Evolutionary conservation across 148 eudicot genomes (phyloP).

Genomic region (Fallopia convolvulus): DNA sequence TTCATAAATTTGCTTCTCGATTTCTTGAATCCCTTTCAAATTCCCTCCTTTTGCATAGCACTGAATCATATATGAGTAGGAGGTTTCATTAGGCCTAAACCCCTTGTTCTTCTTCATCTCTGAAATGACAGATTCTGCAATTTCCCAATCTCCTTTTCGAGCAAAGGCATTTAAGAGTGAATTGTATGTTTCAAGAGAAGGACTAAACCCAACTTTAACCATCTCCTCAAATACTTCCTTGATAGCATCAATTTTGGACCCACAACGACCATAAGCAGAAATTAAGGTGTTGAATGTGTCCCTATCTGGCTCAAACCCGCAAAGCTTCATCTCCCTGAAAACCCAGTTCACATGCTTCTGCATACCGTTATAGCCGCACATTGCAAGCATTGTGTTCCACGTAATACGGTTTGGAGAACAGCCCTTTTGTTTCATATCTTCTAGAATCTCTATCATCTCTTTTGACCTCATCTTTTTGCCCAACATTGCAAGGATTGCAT

Average conservation of each 20-base stretch:
- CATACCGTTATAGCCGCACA: conserved; percentile 70
- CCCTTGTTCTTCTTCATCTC: conserved; percentile 79
- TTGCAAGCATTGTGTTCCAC: conserved; percentile 85
- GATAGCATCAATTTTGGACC: conserved; percentile 49
- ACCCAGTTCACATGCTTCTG: conserved; percentile 61
- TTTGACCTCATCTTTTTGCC: conserved; percentile 65
- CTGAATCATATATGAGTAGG: conserved; percentile 70
- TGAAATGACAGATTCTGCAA: conserved; percentile 54
- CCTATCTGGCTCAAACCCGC: conserved; percentile 83
- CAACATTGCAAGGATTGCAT: conserved; percentile 68
- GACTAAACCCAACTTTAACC: conserved; percentile 71
- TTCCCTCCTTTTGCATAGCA: conserved; percentile 70
- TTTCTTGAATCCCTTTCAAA: conserved; percentile 46
- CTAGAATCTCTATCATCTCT: conserved; percentile 61
- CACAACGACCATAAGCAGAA: conserved; percentile 82
- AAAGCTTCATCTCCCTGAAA: conserved; percentile 79
- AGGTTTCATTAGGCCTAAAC: conserved; percentile 69
- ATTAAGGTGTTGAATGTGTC: conserved; percentile 91
- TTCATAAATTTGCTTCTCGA: conserved; percentile 51
- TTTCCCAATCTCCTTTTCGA: conserved; percentile 73
- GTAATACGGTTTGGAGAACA: conserved; percentile 75
- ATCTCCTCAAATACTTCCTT: conserved; percentile 68
- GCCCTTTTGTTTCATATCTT: conserved; percentile 73
- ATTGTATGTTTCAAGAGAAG: conserved; percentile 72
- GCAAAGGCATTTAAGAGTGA: conserved; percentile 71